Base-by-base conservation (phyloP, 2,329 filamentous ascomycete genomes). In the Lasiodiplodia gonubiensis region DNA sequence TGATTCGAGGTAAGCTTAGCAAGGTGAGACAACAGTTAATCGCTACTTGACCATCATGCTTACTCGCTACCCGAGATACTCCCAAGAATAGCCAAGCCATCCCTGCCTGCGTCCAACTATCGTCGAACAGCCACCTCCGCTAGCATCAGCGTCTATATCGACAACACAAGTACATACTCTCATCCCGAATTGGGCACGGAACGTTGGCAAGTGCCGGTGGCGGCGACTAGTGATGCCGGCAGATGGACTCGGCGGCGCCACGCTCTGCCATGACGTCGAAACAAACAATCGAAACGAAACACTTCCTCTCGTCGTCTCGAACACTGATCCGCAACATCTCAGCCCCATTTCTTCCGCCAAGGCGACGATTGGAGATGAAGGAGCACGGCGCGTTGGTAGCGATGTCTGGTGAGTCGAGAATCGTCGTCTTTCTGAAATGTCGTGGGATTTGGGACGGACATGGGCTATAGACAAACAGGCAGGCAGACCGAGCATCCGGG, bases 271-370 rank as follows among this genome's bases (percentile, higher is more conserved):
- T 21, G 42, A 46, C n/a, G 42, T 46, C 37, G 54, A 46, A 59
- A 59, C 54, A 59, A 30, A 59, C 30, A n/a, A 46, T 25, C 23
- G 59, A 63, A 51, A 63, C 30, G 42, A 61, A 61, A 48, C 25
- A 46, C 30, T 61, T 61, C 18, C 25, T 18, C 57, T 48, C 39
- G 42, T 23, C 57, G 35, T 61, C 57, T 49, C 57, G 59, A 63
- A 51, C 25, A 49, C n/a, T n/a, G 3, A 30, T 23, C 37, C 55
- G 42, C 37, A 37, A 18, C 27, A 35, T 46, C 5, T 30, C 35
- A 4, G 21, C 7, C 59, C 12, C 30, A 30, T 42, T 21, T 35
- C 2, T 27, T 4, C 30, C 10, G 59, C 59, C 59, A 25, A 35
- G 59, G 8, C 42, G 25, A 48, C 16, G 7, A 33, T 2, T 25